Conservation (phyloP, 2,329 filamentous ascomycete species). For the Knufia fluminis region DNA sequence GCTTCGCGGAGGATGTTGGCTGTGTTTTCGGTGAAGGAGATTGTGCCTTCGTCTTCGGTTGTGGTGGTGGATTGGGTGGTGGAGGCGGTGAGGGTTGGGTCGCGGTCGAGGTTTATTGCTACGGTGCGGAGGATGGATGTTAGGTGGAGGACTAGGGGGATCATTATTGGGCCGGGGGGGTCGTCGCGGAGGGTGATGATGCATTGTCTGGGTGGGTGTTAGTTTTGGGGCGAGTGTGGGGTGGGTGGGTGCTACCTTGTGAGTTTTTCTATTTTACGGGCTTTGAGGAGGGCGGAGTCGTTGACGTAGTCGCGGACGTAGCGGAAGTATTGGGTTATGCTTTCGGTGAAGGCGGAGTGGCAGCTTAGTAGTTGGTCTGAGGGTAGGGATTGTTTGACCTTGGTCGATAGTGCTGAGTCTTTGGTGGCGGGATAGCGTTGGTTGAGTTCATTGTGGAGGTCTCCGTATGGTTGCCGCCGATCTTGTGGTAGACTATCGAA, state of each 20-base stretch:
- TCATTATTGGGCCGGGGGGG: constrained; percentile 68
- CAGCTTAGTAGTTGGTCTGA: constrained; percentile 19
- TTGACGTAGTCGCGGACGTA: constrained; percentile 21
- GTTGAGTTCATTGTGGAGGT: constrained; percentile 20
- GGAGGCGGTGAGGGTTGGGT: constrained; percentile 67
- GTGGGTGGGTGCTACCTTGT: constrained; percentile 18
- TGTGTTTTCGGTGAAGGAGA: constrained; percentile 75
- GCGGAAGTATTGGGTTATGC: constrained; percentile 22
- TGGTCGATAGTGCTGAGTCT: constrained; percentile 15
- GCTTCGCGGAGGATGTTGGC: constrained; percentile 84
- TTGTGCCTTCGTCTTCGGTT: constrained; percentile 56
- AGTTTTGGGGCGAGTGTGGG: neutral
- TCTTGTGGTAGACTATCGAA: constrained; percentile 18
- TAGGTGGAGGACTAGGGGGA: constrained; percentile 74
- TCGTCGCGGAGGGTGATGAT: constrained; percentile 73
- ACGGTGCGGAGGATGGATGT: constrained; percentile 71
- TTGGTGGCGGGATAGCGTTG: constrained; percentile 15
- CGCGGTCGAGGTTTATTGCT: constrained; percentile 73
- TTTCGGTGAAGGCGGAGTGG: constrained; percentile 19
- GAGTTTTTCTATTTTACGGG: constrained; percentile 19
- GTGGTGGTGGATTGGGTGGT: constrained; percentile 27
- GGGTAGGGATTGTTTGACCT: constrained; percentile 17
- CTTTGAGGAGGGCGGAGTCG: constrained; percentile 19
- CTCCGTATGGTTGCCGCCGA: constrained; percentile 18
- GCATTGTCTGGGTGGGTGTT: constrained; percentile 52